Conservation (phyloP, 2,329 filamentous ascomycete genomes). For the Botryotinia convoluta region DNA sequence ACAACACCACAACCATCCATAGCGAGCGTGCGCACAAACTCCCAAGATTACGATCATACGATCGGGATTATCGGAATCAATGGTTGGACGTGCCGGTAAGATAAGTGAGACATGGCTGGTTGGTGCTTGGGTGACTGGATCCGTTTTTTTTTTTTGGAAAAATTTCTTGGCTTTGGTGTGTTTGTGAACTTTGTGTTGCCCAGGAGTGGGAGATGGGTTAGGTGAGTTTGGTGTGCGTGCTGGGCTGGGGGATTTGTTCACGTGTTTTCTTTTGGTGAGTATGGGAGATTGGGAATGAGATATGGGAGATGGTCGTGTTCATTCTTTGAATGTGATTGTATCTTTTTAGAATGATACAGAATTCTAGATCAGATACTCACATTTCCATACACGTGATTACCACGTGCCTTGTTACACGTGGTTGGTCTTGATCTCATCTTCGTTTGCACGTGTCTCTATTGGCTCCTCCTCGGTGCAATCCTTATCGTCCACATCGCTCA, state of each 20-base stretch:
- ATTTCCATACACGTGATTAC: accelerated
- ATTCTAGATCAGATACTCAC: no score
- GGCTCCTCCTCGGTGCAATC: no score
- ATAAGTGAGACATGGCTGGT: slow-evolving; percentile 1
- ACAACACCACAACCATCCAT: neutral
- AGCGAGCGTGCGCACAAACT: neutral
- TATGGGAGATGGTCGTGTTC: neutral
- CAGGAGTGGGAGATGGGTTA: slow-evolving; percentile 10
- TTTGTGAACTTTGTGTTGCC: neutral
- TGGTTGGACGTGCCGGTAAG: slow-evolving; percentile 1
- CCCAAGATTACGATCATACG: slow-evolving; percentile 10
- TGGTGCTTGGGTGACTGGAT: neutral
- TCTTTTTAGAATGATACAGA: no score
- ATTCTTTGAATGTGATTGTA: no score
- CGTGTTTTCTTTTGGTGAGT: neutral
- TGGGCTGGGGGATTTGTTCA: neutral
- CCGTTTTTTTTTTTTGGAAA: neutral
- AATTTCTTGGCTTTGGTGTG: neutral
- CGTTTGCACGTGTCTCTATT: no score
- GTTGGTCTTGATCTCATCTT: no score
- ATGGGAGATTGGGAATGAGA: neutral
- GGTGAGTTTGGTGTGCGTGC: neutral
- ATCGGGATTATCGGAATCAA: slow-evolving; percentile 13
- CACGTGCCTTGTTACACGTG: no score
- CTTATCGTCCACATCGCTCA: no score